Conservation (phyloP, 1,284 basidiomycete species). For the Rhodofomes roseus region DNA sequence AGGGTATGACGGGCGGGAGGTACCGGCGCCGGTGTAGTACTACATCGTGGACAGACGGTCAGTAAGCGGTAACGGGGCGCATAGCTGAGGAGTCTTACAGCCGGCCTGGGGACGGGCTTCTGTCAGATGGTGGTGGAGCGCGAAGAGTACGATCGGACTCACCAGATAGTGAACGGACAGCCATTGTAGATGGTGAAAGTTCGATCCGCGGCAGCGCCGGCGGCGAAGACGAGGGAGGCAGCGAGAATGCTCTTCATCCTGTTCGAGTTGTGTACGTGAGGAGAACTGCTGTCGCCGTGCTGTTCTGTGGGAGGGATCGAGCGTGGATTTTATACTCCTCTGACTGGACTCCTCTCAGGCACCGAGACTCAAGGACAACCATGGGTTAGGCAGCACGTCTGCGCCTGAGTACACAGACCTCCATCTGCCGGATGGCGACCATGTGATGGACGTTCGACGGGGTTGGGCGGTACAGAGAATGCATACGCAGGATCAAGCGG, state of each 20-base stretch:
- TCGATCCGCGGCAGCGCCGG: slow-evolving; percentile 4
- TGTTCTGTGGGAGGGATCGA: background rate
- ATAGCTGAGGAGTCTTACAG: slow-evolving; percentile 17
- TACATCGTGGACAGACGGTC: background rate
- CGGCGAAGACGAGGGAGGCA: slow-evolving; percentile 11
- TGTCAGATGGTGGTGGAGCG: background rate
- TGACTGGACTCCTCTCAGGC: background rate
- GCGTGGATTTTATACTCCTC: background rate
- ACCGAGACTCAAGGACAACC: background rate
- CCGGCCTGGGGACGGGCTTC: slow-evolving; percentile 23
- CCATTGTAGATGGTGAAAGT: slow-evolving; percentile 29
- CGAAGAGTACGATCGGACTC: slow-evolving; percentile 3
- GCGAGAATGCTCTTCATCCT: slow-evolving; percentile 13
- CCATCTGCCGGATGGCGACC: background rate
- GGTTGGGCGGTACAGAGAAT: background rate
- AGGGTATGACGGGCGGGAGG: slow-evolving; percentile 21
- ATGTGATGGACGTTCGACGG: background rate
- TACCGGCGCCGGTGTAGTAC: slow-evolving; percentile 31
- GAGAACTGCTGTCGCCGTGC: background rate
- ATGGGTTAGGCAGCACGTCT: background rate
- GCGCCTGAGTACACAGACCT: background rate
- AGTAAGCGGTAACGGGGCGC: background rate
- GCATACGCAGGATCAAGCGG: background rate
- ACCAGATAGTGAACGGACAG: slow-evolving; percentile 31
- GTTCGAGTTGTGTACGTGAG: background rate